Conservation (phyloP, 2,329 filamentous ascomycete species). For the Hyphodiscus sp. region DNA sequence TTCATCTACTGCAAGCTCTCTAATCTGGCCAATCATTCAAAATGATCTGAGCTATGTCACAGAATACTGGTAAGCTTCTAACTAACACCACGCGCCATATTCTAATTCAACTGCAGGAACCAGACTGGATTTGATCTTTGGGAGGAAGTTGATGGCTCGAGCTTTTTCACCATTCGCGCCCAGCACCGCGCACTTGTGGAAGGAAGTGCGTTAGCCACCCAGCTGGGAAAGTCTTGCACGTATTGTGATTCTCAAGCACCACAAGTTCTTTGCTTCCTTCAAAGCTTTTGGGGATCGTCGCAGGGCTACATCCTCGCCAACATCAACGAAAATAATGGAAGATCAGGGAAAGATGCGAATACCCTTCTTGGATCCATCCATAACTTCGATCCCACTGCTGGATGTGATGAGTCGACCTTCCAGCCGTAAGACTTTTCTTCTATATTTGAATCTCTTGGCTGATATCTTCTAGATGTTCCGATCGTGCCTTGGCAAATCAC, state of each 20-base stretch:
- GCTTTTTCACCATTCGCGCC: slow-evolving; percentile 70
- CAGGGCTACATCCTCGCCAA: slow-evolving; percentile 62
- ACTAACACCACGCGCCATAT: neutral
- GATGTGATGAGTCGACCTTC: slow-evolving; percentile 66
- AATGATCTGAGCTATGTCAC: slow-evolving; percentile 73
- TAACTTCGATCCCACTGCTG: slow-evolving; percentile 60
- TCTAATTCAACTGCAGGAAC: slow-evolving; percentile 30
- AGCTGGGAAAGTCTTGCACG: slow-evolving; percentile 52
- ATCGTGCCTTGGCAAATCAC: slow-evolving; percentile 62
- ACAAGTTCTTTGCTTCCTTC: slow-evolving; percentile 65
- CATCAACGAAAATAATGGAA: slow-evolving; percentile 54
- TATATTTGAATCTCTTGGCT: neutral
- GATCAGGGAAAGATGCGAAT: slow-evolving; percentile 67
- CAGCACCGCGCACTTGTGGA: slow-evolving; percentile 65
- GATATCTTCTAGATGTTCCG: slow-evolving; percentile 25
- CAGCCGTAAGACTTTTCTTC: slow-evolving; percentile 52
- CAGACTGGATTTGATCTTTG: slow-evolving; percentile 66
- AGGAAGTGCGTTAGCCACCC: slow-evolving; percentile 59
- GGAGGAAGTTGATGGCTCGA: slow-evolving; percentile 72
- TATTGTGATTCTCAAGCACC: slow-evolving; percentile 60
- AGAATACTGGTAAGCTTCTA: slow-evolving; percentile 53
- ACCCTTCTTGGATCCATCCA: slow-evolving; percentile 61
- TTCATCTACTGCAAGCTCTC: slow-evolving; percentile 36
- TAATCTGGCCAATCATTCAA: slow-evolving; percentile 66
- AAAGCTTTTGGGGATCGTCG: slow-evolving; percentile 61